A percentile compares a stretch with the other conserved stretches of the same genome.
Conservation (phyloP, 2,329 filamentous ascomycete species). For the Colletotrichum kahawae region DNA sequence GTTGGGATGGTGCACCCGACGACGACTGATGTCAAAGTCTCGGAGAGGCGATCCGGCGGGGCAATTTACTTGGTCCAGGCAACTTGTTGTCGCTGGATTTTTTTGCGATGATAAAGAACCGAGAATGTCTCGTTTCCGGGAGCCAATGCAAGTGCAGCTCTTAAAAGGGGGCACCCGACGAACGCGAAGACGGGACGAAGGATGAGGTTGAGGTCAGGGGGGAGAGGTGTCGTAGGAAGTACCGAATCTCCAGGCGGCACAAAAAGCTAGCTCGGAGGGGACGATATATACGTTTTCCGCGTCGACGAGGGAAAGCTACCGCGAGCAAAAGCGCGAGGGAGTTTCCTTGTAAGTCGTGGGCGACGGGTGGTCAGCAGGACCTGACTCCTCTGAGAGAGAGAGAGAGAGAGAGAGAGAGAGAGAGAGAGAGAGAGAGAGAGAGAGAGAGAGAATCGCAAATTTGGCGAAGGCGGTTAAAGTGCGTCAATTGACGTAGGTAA, state of each 20-base stretch:
- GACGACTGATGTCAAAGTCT: constrained; percentile 14
- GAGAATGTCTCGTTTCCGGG: background rate
- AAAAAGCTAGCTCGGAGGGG: background rate
- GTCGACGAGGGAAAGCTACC: background rate
- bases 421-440: background rate
- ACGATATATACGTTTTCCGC: constrained; percentile 10
- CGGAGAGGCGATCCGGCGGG: constrained; percentile 15
- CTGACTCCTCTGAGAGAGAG: background rate
- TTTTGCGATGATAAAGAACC: background rate
- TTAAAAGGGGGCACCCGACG: background rate
- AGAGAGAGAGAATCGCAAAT: background rate
- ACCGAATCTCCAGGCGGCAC: background rate
- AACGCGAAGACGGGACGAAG: constrained; percentile 17
- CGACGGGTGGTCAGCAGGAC: constrained; percentile 11
- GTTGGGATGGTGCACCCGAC: background rate
- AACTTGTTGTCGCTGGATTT: background rate
- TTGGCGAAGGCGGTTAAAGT: constrained; percentile 1
- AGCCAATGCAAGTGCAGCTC: constrained; percentile 5
- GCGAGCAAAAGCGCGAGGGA: constrained; percentile 1
- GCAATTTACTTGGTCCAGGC: background rate
- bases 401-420: background rate
- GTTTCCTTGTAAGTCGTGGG: constrained; percentile 11
- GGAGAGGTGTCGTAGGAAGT: background rate
- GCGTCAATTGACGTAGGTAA: constrained; percentile 22
- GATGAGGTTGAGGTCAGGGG: background rate